Evolutionary conservation across 129 eudicot species (phyloP), one percentile per base, ranked within the genome.

Genomic region (Glebionis coronaria): DNA sequence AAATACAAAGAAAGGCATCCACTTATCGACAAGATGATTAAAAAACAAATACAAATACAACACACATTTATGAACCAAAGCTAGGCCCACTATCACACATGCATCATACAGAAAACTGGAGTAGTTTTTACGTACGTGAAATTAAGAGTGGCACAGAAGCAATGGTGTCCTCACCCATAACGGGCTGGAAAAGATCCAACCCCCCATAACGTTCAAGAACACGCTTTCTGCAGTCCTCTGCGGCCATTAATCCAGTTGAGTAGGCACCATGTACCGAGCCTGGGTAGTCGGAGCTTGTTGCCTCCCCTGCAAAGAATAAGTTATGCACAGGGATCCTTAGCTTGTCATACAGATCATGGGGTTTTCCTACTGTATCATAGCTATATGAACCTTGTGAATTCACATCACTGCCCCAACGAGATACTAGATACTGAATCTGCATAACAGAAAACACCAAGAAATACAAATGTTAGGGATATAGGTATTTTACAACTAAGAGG

Each of bases 211-310:
- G 85, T 76, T 94, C 95, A 68, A 94, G 77, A 56, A 94, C 97
- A 3, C 95, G 95, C 97, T 85, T 94, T 63, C 95, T 80, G 78
- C 97, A 94, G 76, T 85, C 99, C 70, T 94, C 97, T 7, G 97
- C 99, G 35, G 99, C 99, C 87, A 84, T 83, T 73, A 83, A 55
- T 23, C 99, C 99, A 2, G 99, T 94, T 2, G 95, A 83, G 76
- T 94, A 94, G 45, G 99, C 99, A 9, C 97, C 99, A 14, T 94
- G 99, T 28, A 94, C 99, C 2, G 97, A 93, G 9, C 98, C 98
- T 0, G 98, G 98, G 77, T 76, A 84, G 56, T 83, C 90, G 6
- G 66, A 44, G 66, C 97, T 89, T 4, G 99, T 94, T 12, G 97
- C 99, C 65, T 94, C 99, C 72, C 99, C 99, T 2, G 99, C 99